Conservation (phyloP, 441 rosid species). For the Melianthus villosus region DNA sequence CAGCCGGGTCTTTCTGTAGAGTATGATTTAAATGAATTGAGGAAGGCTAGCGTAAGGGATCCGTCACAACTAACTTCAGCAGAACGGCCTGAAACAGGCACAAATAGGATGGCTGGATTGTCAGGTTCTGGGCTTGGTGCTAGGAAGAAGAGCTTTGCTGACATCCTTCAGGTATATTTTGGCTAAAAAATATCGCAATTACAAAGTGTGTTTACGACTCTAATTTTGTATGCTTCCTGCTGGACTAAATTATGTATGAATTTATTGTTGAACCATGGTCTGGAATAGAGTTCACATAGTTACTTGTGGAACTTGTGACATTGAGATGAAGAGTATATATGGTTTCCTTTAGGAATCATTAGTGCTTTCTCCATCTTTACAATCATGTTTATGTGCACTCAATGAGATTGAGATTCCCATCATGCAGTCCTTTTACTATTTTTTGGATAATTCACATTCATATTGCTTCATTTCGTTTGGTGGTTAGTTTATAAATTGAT, state of each 20-base stretch:
- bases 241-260: no score
- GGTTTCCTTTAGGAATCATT: no score
- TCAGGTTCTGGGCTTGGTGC: slow-evolving; percentile 53
- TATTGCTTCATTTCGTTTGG: no score
- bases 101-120: slow-evolving; percentile 60
- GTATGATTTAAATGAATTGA: slow-evolving; percentile 28
- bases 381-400: no score
- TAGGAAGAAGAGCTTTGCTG: slow-evolving; percentile 73
- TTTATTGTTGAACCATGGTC: neutral
- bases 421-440: no score
- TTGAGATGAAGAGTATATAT: no score
- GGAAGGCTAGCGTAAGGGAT: slow-evolving; percentile 23
- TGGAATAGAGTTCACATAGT: no score
- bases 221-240: neutral
- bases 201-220: neutral
- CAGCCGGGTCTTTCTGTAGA: slow-evolving; percentile 79
- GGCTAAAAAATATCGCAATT: neutral
- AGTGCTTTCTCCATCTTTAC: no score
- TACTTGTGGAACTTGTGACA: no score
- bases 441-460: no score
- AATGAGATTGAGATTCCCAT: no score
- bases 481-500: no score
- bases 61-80: slow-evolving; percentile 26
- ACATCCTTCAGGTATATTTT: slow-evolving; percentile 59
- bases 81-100: slow-evolving; percentile 71